phyloP scores from a whole-genome alignment of 768 basidiomycete genomes.

The Mrakia gelida region DNA sequence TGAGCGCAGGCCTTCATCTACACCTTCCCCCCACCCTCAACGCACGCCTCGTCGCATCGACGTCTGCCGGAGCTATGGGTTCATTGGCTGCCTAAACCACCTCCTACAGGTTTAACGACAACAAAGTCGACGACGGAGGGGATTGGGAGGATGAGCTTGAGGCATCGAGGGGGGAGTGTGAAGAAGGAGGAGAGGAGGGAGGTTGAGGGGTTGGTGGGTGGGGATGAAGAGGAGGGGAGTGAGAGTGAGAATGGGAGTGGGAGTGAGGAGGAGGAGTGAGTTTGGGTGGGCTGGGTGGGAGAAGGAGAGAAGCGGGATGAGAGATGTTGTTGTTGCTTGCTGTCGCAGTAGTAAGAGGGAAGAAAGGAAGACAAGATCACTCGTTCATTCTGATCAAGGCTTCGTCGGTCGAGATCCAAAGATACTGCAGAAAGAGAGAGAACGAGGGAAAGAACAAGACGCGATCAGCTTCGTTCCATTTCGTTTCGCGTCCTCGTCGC shows the following conservation, averaged over 20 bases:
- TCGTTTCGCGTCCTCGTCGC: background rate
- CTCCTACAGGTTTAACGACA: background rate
- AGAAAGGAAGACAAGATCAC: background rate
- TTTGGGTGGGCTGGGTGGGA: background rate
- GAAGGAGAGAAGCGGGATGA: background rate
- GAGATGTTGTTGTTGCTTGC: background rate
- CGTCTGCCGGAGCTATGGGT: background rate
- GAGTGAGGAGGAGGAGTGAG: background rate
- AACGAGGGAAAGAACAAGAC: background rate
- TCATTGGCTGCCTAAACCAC: background rate
- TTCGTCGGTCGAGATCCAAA: constrained; percentile 62
- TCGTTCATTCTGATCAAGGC: background rate
- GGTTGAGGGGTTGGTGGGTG: background rate
- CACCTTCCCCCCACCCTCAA: background rate
- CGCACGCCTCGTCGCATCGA: background rate
- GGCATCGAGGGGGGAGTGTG: background rate
- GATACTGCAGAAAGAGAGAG: constrained; percentile 47
- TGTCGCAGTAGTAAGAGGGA: background rate
- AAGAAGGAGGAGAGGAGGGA: background rate
- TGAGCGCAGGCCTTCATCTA: background rate
- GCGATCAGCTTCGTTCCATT: background rate
- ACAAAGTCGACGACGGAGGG: background rate
- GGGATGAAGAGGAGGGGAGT: background rate
- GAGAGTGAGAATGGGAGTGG: background rate
- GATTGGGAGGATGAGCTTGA: background rate